A percentile compares a stretch with the other conserved stretches of the same genome.
Evolutionary conservation across 345 rosid species (phyloP).

Genomic region (Microcos paniculata): DNA sequence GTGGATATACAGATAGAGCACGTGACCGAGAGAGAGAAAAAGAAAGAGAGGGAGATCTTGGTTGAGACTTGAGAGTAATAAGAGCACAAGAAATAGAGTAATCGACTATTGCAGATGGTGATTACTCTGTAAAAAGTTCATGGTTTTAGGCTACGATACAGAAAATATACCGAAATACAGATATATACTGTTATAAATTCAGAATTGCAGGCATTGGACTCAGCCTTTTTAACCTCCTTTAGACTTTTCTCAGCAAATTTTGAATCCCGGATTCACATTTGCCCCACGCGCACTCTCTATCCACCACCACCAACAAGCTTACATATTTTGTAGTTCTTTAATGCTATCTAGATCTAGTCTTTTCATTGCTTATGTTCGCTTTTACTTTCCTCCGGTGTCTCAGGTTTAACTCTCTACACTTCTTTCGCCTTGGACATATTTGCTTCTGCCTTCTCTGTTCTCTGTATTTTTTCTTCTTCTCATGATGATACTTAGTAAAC

Average conservation of each 20-base stretch:
- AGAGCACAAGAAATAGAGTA: no score
- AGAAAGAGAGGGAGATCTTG: not conserved
- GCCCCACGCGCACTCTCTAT: slow-evolving; percentile 18
- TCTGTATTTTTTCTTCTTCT: not conserved
- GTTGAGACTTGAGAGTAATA: not conserved
- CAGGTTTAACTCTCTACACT: not conserved
- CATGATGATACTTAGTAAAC: not conserved
- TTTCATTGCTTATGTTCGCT: not conserved
- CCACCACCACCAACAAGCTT: not conserved
- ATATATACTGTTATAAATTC: not conserved
- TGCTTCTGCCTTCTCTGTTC: no score
- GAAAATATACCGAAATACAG: not conserved
- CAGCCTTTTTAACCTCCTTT: not conserved
- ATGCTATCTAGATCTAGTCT: not conserved
- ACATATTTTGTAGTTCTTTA: not conserved
- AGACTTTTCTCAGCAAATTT: slow-evolving; percentile 9
- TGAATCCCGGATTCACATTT: not conserved
- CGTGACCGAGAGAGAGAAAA: slow-evolving; percentile 16
- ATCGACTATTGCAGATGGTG: not conserved
- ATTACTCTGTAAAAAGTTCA: not conserved
- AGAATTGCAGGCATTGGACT: not conserved
- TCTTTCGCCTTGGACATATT: not conserved
- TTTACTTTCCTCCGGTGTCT: not conserved
- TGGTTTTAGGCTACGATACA: not conserved
- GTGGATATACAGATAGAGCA: slow-evolving; percentile 17